Base-by-base conservation (phyloP, 352 stramenopile species). In the Phytopythium cucurbitacearum region DNA sequence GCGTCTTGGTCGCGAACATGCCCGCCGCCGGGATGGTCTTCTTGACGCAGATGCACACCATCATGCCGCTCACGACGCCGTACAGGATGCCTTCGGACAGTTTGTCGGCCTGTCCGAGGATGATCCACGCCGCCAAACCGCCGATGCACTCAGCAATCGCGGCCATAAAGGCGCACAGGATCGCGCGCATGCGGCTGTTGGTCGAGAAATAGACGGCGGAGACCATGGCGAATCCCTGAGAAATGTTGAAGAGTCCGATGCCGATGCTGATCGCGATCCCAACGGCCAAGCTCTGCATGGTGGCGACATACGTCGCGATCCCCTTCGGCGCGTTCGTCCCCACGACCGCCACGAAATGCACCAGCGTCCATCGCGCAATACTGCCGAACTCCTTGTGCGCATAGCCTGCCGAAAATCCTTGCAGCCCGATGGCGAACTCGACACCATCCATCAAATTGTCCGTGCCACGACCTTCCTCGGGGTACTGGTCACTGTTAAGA, bases 201-300 rank as follows among this genome's bases (percentile, higher is more conserved):
- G 95, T 98, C 6, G 94, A 90, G 59, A 98, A 98, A 67, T 98
- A 99, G 38, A 99, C 95, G 4, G 95, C 93, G 8, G 98, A 77
- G 15, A 92, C 87, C 13, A 98, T 91, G 50, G 91, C 96, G 38
- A 98, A 77, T 2, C 96, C 96, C 58, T 99, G 95, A 0, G 95
- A 91, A 54, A 99, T 97, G 64, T 99, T 99, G 73, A 99, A 95
- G 28, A 98, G 87, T 5, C 84, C 93, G 57, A 99, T 98, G 21
- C 89, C 95, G 38, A 99, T 73, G 2, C 95, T 94, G 5, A 99
- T 71, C 12, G 94, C 87, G 43, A 85, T 67, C 36, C 96, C 96
- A 9, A 99, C 87, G 1, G 64, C 76, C 2, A 91, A 88, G 64
- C 98, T 89, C 7, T 95, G 63, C 5, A 98, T 65, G 1, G 91